Evolutionary conservation across 2,329 filamentous ascomycete genomes (phyloP).

Genomic region (Pseudogymnoascus sp.): DNA sequence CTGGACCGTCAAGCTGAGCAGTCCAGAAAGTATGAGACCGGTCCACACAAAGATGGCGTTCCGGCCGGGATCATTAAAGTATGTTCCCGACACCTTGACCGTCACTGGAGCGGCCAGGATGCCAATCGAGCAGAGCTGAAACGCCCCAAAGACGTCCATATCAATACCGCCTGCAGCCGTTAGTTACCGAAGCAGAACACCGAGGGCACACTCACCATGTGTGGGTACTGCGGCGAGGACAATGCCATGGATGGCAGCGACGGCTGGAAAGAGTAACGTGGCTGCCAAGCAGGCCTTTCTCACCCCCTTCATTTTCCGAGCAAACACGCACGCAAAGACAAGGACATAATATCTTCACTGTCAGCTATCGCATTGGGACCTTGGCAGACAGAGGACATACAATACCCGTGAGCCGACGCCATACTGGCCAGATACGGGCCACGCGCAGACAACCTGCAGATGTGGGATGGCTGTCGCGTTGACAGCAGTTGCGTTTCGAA

Average conservation of each 20-base stretch:
- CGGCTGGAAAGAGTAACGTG: slow-evolving; percentile 53
- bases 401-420: slow-evolving; percentile 45
- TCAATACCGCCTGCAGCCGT: slow-evolving; percentile 47
- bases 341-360: slow-evolving; percentile 51
- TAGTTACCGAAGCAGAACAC: not conserved
- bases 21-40: slow-evolving; percentile 48
- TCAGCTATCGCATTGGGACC: not conserved
- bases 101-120: slow-evolving; percentile 57
- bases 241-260: slow-evolving; percentile 56
- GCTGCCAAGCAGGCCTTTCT: slow-evolving; percentile 55
- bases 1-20: slow-evolving; percentile 55
- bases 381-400: slow-evolving; percentile 28
- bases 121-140: slow-evolving; percentile 59
- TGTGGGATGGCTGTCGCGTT: slow-evolving; percentile 17
- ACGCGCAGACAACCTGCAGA: slow-evolving; percentile 45
- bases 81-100: slow-evolving; percentile 52
- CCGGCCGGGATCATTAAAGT: slow-evolving; percentile 54
- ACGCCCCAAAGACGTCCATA: slow-evolving; percentile 61
- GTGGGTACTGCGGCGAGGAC: slow-evolving; percentile 51
- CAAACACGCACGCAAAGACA: slow-evolving; percentile 53
- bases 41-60: slow-evolving; percentile 63
- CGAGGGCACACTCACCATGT: slow-evolving; percentile 38
- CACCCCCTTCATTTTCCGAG: slow-evolving; percentile 54
- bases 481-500: slow-evolving; percentile 13
- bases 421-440: slow-evolving; percentile 50